phyloP scores from a whole-genome alignment of 2,329 filamentous ascomycete genomes.

The Aspergillus quadricinctus region DNA sequence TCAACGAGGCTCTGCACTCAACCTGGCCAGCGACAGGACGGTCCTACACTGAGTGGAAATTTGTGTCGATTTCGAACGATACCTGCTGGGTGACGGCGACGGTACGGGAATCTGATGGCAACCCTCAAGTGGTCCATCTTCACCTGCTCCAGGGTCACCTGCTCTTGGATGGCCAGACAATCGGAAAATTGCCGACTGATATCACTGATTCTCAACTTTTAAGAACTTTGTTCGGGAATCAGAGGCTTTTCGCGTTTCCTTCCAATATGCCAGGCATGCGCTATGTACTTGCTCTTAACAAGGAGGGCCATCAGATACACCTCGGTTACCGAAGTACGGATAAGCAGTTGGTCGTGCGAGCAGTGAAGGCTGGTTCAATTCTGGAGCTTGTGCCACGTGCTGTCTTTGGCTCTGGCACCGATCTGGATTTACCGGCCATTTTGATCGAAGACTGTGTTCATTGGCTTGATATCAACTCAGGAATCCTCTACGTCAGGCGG shows the following conservation, averaged over 20 bases:
- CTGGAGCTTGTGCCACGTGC: slow-evolving; percentile 33
- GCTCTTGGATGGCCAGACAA: slow-evolving; percentile 45
- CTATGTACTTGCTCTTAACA: slow-evolving; percentile 40
- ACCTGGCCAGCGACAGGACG: slow-evolving; percentile 42
- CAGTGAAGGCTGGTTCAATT: slow-evolving; percentile 20
- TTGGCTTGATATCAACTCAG: slow-evolving; percentile 28
- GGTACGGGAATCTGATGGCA: slow-evolving; percentile 24
- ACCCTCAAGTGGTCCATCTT: slow-evolving; percentile 37
- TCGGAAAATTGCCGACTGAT: slow-evolving; percentile 52
- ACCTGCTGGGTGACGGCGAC: slow-evolving; percentile 32
- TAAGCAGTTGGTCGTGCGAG: slow-evolving; percentile 44
- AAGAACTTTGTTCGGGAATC: slow-evolving; percentile 51
- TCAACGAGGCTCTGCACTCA: slow-evolving; percentile 35
- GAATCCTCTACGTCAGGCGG: slow-evolving; percentile 51
- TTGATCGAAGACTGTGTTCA: slow-evolving; percentile 54
- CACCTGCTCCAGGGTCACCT: slow-evolving; percentile 47
- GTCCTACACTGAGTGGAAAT: slow-evolving; percentile 17
- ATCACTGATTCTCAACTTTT: slow-evolving; percentile 45
- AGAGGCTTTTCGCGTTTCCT: slow-evolving; percentile 48
- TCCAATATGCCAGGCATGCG: slow-evolving; percentile 53
- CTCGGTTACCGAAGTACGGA: slow-evolving; percentile 48
- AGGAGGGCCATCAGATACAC: slow-evolving; percentile 48
- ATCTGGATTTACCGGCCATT: slow-evolving; percentile 48
- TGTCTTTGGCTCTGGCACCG: slow-evolving; percentile 18
- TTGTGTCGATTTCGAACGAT: slow-evolving; percentile 16